phyloP scores from a whole-genome alignment of 2,329 filamentous ascomycete species.

The Peltaster fructicola region DNA sequence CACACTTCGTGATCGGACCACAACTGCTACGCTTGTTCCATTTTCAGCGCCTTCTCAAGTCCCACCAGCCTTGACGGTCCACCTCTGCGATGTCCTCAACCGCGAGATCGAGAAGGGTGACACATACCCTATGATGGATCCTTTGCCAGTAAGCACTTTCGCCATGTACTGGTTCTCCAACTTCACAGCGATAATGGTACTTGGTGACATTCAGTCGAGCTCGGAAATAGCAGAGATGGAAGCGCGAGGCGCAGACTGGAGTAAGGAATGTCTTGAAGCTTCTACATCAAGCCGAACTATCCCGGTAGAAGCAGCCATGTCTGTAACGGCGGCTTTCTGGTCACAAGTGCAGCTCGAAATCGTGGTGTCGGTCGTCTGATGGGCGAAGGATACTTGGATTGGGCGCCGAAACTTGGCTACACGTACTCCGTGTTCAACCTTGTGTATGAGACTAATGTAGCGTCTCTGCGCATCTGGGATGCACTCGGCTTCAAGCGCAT shows the following conservation, averaged over 20 bases:
- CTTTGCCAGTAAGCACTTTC: constrained; percentile 57
- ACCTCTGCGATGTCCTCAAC: constrained; percentile 70
- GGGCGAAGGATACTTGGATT: constrained; percentile 35
- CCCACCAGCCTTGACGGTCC: constrained; percentile 55
- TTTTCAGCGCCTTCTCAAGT: constrained; percentile 62
- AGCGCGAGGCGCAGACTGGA: constrained; percentile 45
- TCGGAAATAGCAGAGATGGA: constrained; percentile 34
- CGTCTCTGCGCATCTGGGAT: constrained; percentile 82
- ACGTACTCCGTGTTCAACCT: constrained; percentile 88
- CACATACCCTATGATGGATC: constrained; percentile 75
- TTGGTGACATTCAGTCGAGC: constrained; percentile 52
- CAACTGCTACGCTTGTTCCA: constrained; percentile 66
- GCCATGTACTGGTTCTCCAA: constrained; percentile 80
- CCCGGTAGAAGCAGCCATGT: constrained; percentile 79
- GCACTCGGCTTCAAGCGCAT: constrained; percentile 84
- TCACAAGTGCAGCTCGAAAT: constrained; percentile 30
- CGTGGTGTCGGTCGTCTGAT: constrained; percentile 33
- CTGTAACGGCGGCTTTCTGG: constrained; percentile 45
- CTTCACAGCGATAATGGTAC: constrained; percentile 73
- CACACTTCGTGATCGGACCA: constrained; percentile 67
- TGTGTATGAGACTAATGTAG: constrained; percentile 85
- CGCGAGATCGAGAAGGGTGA: constrained; percentile 84
- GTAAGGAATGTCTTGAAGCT: constrained; percentile 66
- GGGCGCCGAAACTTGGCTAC: constrained; percentile 49
- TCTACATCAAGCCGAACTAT: constrained; percentile 90